Evolutionary conservation across 2,329 filamentous ascomycete genomes (phyloP).

Genomic region (Aspergillus tamarii): DNA sequence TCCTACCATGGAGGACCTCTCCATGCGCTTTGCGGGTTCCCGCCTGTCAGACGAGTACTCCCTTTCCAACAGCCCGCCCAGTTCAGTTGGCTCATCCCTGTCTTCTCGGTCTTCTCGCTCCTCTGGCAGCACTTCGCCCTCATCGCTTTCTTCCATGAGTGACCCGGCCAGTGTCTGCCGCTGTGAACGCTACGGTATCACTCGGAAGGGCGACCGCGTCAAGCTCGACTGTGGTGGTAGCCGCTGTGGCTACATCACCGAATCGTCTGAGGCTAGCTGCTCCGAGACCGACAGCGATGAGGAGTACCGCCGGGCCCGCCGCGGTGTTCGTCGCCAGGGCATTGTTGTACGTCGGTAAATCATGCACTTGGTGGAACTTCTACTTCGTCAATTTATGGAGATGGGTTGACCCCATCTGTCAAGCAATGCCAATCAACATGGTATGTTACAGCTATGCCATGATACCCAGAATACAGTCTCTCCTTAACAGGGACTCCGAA

Average conservation of each 20-base stretch:
- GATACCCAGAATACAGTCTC: conserved; percentile 20
- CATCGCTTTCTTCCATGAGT: conserved; percentile 67
- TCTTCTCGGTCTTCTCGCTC: conserved; percentile 79
- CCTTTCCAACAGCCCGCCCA: conserved; percentile 75
- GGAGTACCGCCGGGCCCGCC: conserved; percentile 42
- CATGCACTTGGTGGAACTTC: background rate
- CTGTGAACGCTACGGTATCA: conserved; percentile 96
- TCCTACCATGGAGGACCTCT: conserved; percentile 77
- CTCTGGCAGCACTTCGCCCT: conserved; percentile 58
- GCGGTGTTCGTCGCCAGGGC: conserved; percentile 39
- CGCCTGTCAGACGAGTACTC: conserved; percentile 72
- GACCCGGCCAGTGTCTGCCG: conserved; percentile 71
- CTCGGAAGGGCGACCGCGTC: conserved; percentile 86
- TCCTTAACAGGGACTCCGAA: conserved; percentile 15
- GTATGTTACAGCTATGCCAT: conserved; percentile 11
- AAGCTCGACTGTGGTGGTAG: conserved; percentile 93
- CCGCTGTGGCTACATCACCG: conserved; percentile 76
- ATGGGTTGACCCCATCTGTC: background rate
- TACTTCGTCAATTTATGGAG: background rate
- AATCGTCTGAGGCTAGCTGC: conserved; percentile 69
- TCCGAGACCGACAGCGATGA: conserved; percentile 56
- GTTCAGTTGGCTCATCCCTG: conserved; percentile 66
- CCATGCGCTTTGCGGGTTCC: conserved; percentile 72
- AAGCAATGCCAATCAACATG: background rate
- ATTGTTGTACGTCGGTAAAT: conserved; percentile 45